These are phyloP conservation scores for Ascochyta lentis DNA, from an alignment of 2,329 filamentous ascomycete species.

Conservation along the genomic window DNA sequence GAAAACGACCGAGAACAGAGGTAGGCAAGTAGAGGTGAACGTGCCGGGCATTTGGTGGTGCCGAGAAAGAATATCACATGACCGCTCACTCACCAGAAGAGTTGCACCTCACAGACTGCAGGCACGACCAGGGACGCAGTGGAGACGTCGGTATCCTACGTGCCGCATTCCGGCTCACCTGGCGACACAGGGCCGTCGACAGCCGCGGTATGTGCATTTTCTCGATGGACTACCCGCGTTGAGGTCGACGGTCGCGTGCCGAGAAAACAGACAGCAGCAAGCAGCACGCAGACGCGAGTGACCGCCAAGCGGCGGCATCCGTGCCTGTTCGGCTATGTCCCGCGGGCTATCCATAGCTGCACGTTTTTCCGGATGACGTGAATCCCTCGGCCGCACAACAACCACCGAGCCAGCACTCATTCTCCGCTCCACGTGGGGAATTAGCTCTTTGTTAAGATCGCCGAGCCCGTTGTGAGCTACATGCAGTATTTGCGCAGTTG, in stretches of 20 bases:
- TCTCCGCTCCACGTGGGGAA: conserved; percentile 5
- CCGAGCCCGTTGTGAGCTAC: conserved; percentile 24
- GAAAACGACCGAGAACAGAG: conserved; percentile 6
- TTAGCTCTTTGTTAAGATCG: conserved; percentile 15
- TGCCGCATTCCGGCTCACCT: conserved; percentile 16
- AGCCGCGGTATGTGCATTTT: conserved; percentile 35
- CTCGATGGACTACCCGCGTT: conserved; percentile 15
- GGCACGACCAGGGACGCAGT: conserved; percentile 22
- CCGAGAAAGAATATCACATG: conserved; percentile 37
- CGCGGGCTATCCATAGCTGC: conserved; percentile 23
- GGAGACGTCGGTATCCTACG: conserved; percentile 15
- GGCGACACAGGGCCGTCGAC: conserved; percentile 32
- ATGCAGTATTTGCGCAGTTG: conserved; percentile 35
- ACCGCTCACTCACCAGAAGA: conserved; percentile 43
- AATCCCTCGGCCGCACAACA: conserved; percentile 31
- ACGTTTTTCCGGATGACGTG: conserved; percentile 37
- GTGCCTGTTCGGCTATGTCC: conserved; percentile 19
- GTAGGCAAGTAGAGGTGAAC: not conserved
- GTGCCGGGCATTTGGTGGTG: not conserved
- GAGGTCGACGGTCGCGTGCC: conserved; percentile 19
- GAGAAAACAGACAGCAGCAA: conserved; percentile 15
- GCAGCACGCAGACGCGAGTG: conserved; percentile 4
- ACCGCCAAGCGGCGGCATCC: conserved; percentile 31
- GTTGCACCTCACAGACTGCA: conserved; percentile 31
- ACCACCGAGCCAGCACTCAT: conserved; percentile 24